These are phyloP conservation scores for Hanseniaspora clermontiae DNA, from an alignment of 805 yeast species.

Conservation along the genomic window DNA sequence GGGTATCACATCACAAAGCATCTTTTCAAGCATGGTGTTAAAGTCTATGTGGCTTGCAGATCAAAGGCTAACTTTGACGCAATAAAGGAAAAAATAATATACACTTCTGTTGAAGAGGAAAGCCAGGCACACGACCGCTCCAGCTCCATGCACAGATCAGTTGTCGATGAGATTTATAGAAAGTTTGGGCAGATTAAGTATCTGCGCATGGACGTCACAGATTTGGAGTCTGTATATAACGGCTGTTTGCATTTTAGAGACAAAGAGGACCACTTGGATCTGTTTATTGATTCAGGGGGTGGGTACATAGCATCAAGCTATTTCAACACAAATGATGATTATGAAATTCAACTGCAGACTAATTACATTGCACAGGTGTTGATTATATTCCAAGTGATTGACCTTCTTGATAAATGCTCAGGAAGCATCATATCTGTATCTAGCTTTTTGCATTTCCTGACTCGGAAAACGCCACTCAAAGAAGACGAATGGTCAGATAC, in stretches of 20 bases:
- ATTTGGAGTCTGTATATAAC: slow-evolving; percentile 33
- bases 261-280: slow-evolving; percentile 40
- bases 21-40: slow-evolving; percentile 64
- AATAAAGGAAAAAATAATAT: slow-evolving; percentile 43
- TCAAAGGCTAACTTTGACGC: slow-evolving; percentile 30
- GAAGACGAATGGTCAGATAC: slow-evolving; percentile 25
- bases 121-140: slow-evolving; percentile 14
- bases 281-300: slow-evolving; percentile 57
- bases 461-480: slow-evolving; percentile 38
- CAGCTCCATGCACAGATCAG: slow-evolving; percentile 1
- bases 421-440: slow-evolving; percentile 48
- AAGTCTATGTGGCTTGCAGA: slow-evolving; percentile 64
- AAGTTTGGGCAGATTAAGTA: slow-evolving; percentile 40
- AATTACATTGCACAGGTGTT: slow-evolving; percentile 67
- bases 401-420: slow-evolving; percentile 34
- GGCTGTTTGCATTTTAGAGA: slow-evolving; percentile 38
- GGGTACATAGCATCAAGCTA: slow-evolving; percentile 72
- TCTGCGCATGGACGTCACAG: slow-evolving; percentile 45
- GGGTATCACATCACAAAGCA: slow-evolving; percentile 70
- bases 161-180: slow-evolving; percentile 15
- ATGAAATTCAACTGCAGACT: slow-evolving; percentile 70
- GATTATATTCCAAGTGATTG: slow-evolving; percentile 48
- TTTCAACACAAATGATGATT: slow-evolving; percentile 49
- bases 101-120: slow-evolving; percentile 29
- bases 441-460: slow-evolving; percentile 48